phyloP scores from a whole-genome alignment of 371 early-diverging fungal genomes.

The Nematocida sp. region DNA sequence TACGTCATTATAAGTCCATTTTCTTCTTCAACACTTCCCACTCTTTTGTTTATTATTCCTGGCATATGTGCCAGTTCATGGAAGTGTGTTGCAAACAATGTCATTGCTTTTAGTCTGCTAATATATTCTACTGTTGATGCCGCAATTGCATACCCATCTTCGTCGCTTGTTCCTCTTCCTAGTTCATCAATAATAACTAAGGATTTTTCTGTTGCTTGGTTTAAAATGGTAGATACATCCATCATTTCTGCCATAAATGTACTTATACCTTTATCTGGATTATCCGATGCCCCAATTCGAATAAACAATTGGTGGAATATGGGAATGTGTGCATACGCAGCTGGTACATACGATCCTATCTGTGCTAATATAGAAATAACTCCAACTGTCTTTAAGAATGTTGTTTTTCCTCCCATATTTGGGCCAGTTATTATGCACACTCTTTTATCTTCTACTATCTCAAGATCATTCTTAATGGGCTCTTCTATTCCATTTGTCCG shows the following conservation, averaged over 20 bases:
- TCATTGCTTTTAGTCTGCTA: constrained; percentile 64
- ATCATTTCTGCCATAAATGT: constrained; percentile 87
- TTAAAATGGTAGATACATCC: constrained; percentile 79
- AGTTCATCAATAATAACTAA: constrained; percentile 89
- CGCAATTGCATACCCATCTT: constrained; percentile 92
- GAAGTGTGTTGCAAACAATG: constrained; percentile 70
- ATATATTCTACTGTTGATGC: constrained; percentile 87
- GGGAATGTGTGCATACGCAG: constrained; percentile 76
- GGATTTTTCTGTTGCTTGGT: constrained; percentile 75
- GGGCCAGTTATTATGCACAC: constrained; percentile 88
- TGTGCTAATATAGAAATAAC: constrained; percentile 84
- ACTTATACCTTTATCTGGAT: constrained; percentile 78
- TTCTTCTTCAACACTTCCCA: constrained; percentile 28
- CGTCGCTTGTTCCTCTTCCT: constrained; percentile 91
- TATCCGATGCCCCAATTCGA: constrained; percentile 92
- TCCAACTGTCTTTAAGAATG: constrained; percentile 84
- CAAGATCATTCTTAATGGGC: constrained; percentile 29
- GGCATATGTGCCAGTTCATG: constrained; percentile 73
- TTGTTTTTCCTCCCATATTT: constrained; percentile 83
- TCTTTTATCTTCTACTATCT: constrained; percentile 72
- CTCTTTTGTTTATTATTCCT: constrained; percentile 70
- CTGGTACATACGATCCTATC: constrained; percentile 85
- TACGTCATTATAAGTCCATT: constrained; percentile 63
- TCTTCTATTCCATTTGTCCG: constrained; percentile 61
- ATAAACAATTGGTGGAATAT: constrained; percentile 82